Evolutionary conservation across 495 filamentous ascomycete genomes (phyloP).

Genomic region (Physcia stellaris): DNA sequence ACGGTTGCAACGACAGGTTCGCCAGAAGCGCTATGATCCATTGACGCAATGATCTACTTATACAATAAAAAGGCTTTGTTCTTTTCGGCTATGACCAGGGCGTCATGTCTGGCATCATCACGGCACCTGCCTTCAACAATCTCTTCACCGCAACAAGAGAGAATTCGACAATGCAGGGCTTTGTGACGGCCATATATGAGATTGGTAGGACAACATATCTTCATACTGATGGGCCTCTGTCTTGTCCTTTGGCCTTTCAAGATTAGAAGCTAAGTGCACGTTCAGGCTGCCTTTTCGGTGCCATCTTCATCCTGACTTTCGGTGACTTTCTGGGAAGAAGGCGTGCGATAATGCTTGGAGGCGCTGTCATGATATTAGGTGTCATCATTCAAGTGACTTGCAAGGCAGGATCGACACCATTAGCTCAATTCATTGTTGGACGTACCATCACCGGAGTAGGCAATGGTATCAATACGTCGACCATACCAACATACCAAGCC

Average conservation of each 20-base stretch:
- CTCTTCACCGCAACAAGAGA: constrained; percentile 58
- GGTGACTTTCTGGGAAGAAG: constrained; percentile 59
- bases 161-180: constrained; percentile 64
- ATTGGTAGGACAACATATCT: constrained; percentile 32
- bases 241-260: not conserved
- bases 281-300: too few species aligned
- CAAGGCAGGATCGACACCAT: constrained; percentile 24
- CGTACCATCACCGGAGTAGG: constrained; percentile 62
- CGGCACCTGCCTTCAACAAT: constrained; percentile 52
- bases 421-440: constrained; percentile 63
- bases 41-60: too few species aligned
- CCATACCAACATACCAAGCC: constrained; percentile 71
- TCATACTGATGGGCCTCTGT: not conserved
- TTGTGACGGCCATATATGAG: constrained; percentile 76
- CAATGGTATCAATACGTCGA: constrained; percentile 71
- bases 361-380: constrained; percentile 57
- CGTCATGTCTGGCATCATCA: constrained; percentile 75
- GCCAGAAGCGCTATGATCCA: too few species aligned
- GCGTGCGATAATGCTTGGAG: constrained; percentile 45
- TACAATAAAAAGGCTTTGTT: constrained; percentile 58
- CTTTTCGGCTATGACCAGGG: constrained; percentile 64
- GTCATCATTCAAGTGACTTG: constrained; percentile 54
- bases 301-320: constrained; percentile 51
- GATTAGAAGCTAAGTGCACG: constrained; percentile 39
- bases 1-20: constrained; percentile 49